phyloP scores from a whole-genome alignment of 306 rosid species.

The Pueraria montana region DNA sequence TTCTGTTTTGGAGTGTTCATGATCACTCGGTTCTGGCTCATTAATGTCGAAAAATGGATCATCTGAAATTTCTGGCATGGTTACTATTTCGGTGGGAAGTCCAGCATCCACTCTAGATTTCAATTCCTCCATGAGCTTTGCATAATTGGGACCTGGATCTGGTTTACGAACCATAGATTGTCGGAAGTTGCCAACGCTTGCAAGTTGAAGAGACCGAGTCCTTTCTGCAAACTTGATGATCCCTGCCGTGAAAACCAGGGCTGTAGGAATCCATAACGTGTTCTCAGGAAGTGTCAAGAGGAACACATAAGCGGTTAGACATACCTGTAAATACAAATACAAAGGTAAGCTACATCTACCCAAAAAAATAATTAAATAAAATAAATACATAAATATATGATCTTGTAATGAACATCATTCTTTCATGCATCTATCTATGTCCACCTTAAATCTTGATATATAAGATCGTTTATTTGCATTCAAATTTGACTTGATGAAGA shows the following conservation, averaged over 20 bases:
- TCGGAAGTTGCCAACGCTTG: conserved; percentile 49
- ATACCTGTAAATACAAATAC: not conserved
- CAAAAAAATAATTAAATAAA: not conserved
- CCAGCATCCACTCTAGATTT: conserved; percentile 28
- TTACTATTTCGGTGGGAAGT: conserved; percentile 48
- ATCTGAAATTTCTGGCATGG: conserved; percentile 29
- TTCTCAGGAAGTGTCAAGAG: conserved; percentile 56
- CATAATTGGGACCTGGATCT: conserved; percentile 59
- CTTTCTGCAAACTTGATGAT: conserved; percentile 60
- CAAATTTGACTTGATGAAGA: too few species aligned
- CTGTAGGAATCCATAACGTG: conserved; percentile 49
- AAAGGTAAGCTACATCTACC: not conserved
- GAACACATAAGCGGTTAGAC: conserved; percentile 52
- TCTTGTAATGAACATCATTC: too few species aligned
- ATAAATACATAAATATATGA: too few species aligned
- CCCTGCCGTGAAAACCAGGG: conserved; percentile 54
- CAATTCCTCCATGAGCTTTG: conserved; percentile 57
- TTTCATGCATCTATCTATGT: too few species aligned
- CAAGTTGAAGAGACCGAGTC: conserved; percentile 54
- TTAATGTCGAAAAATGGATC: too few species aligned
- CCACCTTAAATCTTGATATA: too few species aligned
- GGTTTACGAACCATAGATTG: conserved; percentile 46
- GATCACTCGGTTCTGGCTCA: too few species aligned
- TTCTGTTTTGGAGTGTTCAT: too few species aligned
- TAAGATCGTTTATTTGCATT: too few species aligned